Conservation (phyloP, 805 yeast species). For the Candida suzukii region DNA sequence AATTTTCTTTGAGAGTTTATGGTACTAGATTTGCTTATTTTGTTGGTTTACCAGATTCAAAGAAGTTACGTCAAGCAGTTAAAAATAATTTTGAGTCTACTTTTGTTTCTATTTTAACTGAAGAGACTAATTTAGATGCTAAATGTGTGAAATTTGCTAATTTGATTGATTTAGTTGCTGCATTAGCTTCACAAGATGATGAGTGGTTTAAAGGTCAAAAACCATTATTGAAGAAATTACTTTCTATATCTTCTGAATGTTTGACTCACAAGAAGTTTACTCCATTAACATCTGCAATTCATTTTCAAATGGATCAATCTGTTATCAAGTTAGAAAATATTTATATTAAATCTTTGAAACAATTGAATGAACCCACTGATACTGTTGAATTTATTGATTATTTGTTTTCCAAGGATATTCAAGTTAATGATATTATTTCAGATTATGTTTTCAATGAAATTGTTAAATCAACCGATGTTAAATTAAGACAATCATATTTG, state of each 20-base stretch:
- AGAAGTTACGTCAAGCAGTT: conserved; percentile 48
- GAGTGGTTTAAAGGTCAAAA: conserved; percentile 56
- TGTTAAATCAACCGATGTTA: conserved; percentile 42
- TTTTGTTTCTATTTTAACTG: conserved; percentile 39
- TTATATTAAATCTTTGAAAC: conserved; percentile 26
- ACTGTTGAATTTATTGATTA: conserved; percentile 25
- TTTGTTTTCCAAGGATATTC: conserved; percentile 38
- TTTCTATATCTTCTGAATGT: conserved; percentile 37
- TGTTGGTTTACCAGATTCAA: conserved; percentile 46
- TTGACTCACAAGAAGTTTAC: conserved; percentile 32
- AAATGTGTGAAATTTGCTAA: conserved; percentile 67
- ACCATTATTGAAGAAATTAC: conserved; percentile 35
- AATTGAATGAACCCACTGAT: conserved; percentile 14
- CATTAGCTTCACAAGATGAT: conserved; percentile 34
- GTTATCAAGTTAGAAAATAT: conserved; percentile 51
- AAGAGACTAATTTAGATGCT: conserved; percentile 44
- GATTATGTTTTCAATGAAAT: conserved; percentile 51
- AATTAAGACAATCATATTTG: conserved; percentile 44
- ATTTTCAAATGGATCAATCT: conserved; percentile 68
- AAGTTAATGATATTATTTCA: conserved; percentile 40
- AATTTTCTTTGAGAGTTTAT: conserved; percentile 54
- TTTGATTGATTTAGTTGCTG: conserved; percentile 54
- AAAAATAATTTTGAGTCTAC: conserved; percentile 39
- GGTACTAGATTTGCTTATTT: conserved; percentile 67
- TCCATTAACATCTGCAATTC: conserved; percentile 49